Conservation (phyloP, 1,139 yeast species). For the Debaryomycetaceae sp. region DNA sequence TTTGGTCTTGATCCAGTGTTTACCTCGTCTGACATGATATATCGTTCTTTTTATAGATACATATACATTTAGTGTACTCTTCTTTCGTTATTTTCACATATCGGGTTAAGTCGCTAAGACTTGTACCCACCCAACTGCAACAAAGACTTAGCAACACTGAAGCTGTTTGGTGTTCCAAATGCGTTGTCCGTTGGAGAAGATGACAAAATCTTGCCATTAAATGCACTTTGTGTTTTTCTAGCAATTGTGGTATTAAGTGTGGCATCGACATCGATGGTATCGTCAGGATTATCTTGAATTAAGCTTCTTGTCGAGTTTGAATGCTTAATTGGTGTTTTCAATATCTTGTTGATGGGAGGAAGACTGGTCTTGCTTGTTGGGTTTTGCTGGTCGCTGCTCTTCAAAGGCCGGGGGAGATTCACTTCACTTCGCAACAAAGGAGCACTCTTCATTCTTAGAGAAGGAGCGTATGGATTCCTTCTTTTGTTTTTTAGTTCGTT, state of each 20-base stretch:
- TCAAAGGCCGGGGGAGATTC: slow-evolving; percentile 6
- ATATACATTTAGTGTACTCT: no score
- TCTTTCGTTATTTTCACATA: no score
- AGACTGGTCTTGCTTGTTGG: slow-evolving; percentile 4
- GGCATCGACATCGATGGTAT: slow-evolving; percentile 35
- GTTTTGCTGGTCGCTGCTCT: not conserved
- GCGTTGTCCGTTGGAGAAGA: slow-evolving; percentile 34
- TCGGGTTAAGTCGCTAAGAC: not conserved
- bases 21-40: no score
- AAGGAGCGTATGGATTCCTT: not conserved
- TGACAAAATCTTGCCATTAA: slow-evolving; percentile 13
- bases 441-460: not conserved
- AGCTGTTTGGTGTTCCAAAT: slow-evolving; percentile 50
- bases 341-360: slow-evolving; percentile 44
- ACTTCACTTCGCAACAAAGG: slow-evolving; percentile 1
- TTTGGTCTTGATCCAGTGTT: no score
- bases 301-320: slow-evolving; percentile 24
- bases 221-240: slow-evolving; percentile 11
- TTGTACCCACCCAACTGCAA: slow-evolving; percentile 38
- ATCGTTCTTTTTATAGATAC: no score
- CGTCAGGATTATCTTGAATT: slow-evolving; percentile 22
- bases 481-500: not conserved
- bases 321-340: slow-evolving; percentile 43
- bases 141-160: slow-evolving; percentile 47
- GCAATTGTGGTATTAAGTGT: slow-evolving; percentile 9